These are phyloP conservation scores for Fusarium nematophilum DNA, from an alignment of 2,329 filamentous ascomycete genomes.

Conservation along the genomic window DNA sequence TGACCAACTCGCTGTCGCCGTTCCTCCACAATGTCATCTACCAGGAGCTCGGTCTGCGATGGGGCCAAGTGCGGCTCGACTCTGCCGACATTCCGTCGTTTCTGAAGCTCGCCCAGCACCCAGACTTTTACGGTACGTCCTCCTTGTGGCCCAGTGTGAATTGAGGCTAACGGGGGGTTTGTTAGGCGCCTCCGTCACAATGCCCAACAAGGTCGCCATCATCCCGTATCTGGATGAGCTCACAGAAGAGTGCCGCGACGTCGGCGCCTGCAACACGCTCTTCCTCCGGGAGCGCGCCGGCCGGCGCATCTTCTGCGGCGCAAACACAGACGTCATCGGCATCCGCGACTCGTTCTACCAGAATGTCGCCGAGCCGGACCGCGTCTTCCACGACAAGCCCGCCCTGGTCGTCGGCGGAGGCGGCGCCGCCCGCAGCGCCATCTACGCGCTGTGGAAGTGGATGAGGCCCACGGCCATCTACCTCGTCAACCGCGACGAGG, in stretches of 20 bases:
- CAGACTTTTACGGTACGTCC: constrained; percentile 70
- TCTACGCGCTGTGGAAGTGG: constrained; percentile 79
- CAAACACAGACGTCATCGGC: constrained; percentile 85
- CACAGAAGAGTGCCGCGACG: constrained; percentile 76
- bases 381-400: constrained; percentile 67
- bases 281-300: constrained; percentile 68
- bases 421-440: constrained; percentile 80
- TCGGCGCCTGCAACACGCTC: constrained; percentile 84
- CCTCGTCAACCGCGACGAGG: constrained; percentile 78
- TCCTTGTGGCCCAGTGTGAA: background rate
- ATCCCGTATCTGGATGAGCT: constrained; percentile 78
- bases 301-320: constrained; percentile 70
- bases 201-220: constrained; percentile 86
- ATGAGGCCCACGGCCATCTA: constrained; percentile 77
- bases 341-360: constrained; percentile 77
- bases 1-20: constrained; percentile 66
- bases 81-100: constrained; percentile 62
- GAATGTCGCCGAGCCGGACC: constrained; percentile 60
- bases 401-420: constrained; percentile 82
- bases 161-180: background rate
- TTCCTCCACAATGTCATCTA: constrained; percentile 66
- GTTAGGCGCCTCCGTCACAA: constrained; percentile 77
- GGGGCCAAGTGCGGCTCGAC: constrained; percentile 65
- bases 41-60: constrained; percentile 59
- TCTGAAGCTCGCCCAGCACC: constrained; percentile 63